phyloP scores from a whole-genome alignment of 2,329 filamentous ascomycete species.

The Zarea fungicola region DNA sequence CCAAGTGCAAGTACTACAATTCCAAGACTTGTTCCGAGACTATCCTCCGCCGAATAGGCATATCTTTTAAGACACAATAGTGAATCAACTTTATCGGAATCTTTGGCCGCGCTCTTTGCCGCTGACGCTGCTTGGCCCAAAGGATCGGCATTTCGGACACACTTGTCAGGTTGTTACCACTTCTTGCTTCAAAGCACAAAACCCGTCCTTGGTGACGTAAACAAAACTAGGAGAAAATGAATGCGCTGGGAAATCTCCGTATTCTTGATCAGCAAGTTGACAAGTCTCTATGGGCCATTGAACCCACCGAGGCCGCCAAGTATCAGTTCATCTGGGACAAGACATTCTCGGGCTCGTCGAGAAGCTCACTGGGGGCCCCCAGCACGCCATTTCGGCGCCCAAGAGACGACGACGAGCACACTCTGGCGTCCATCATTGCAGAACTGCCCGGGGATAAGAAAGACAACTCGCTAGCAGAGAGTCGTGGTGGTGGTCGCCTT shows the following conservation, averaged over 20 bases:
- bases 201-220: no score
- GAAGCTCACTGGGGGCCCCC: not conserved
- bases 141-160: no score
- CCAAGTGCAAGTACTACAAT: no score
- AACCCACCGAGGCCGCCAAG: conserved; percentile 2
- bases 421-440: not conserved
- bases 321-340: conserved; percentile 9
- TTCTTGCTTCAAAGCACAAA: no score
- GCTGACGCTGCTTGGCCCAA: no score
- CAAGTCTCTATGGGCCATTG: not conserved
- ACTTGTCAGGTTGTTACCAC: no score
- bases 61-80: no score
- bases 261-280: conserved; percentile 10
- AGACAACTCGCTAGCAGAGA: not conserved
- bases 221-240: not conserved
- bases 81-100: no score
- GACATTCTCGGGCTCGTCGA: no score
- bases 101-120: no score
- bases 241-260: not conserved
- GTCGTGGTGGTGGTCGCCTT: not conserved
- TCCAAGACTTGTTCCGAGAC: no score
- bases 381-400: not conserved
- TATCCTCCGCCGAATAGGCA: no score
- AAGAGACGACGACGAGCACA: not conserved
- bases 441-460: not conserved